These are phyloP conservation scores for Yamadazyma songkhlaensis DNA, from an alignment of 1,139 yeast species.

Conservation along the genomic window DNA sequence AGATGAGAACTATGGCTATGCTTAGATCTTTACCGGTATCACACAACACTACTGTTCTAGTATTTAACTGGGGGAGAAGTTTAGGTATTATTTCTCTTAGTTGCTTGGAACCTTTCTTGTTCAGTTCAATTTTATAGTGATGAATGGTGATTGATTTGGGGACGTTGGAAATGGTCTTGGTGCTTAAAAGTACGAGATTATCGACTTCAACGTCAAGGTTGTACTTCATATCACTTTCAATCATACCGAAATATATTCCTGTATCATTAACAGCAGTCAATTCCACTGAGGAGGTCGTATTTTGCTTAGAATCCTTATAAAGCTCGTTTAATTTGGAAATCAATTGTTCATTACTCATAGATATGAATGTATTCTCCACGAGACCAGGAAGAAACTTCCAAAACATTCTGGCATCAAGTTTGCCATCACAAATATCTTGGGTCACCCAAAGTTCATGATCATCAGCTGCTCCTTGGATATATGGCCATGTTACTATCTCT, in stretches of 20 bases:
- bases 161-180: constrained; percentile 15
- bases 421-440: constrained; percentile 29
- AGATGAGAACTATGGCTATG: constrained; percentile 54
- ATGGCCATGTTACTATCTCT: constrained; percentile 27
- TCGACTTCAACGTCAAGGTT: not conserved
- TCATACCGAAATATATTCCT: constrained; percentile 29
- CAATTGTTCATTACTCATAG: constrained; percentile 27
- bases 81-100: constrained; percentile 44
- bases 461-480: constrained; percentile 92
- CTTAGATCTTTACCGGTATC: constrained; percentile 67
- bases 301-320: not conserved
- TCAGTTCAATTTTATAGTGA: constrained; percentile 33
- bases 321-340: constrained; percentile 13
- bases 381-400: constrained; percentile 47
- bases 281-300: not conserved
- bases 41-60: constrained; percentile 45
- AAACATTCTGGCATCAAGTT: constrained; percentile 51
- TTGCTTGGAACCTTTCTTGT: constrained; percentile 63
- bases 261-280: constrained; percentile 16
- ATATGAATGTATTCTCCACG: constrained; percentile 26
- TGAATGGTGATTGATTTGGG: constrained; percentile 16
- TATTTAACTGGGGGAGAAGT: constrained; percentile 22
- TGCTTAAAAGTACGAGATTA: constrained; percentile 25
- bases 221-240: constrained; percentile 17
- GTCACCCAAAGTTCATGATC: constrained; percentile 88